phyloP scores from a whole-genome alignment of 2,329 filamentous ascomycete species.

The Sporothrix globosa region DNA sequence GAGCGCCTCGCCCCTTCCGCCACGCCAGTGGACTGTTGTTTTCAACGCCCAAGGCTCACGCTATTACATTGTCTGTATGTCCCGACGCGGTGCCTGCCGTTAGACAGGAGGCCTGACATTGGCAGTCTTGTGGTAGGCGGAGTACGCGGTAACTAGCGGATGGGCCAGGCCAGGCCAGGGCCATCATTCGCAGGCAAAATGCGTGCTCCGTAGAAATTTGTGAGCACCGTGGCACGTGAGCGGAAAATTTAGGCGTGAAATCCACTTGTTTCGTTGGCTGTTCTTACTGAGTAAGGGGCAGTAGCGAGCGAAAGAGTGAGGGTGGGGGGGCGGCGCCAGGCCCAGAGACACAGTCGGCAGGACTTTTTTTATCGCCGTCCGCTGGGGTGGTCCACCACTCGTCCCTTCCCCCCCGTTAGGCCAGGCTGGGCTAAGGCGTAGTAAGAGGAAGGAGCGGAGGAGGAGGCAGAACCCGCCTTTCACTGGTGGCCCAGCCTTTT shows the following conservation, averaged over 20 bases:
- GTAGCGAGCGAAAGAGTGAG: slow-evolving; percentile 2
- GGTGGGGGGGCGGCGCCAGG: slow-evolving; percentile 3
- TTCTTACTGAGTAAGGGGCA: not conserved
- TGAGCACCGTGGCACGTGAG: slow-evolving; percentile 26
- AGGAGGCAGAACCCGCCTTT: slow-evolving; percentile 29
- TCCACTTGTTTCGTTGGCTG: not conserved
- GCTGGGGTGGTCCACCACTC: slow-evolving; percentile 20
- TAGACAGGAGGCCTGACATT: slow-evolving; percentile 8
- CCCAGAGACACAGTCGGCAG: slow-evolving; percentile 24
- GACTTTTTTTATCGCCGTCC: slow-evolving; percentile 28
- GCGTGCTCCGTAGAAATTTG: slow-evolving; percentile 20
- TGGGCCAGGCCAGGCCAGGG: not conserved
- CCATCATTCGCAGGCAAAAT: slow-evolving; percentile 7
- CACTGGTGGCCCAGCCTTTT: slow-evolving; percentile 24
- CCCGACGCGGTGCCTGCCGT: not conserved
- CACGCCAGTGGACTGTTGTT: not conserved
- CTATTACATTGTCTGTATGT: not conserved
- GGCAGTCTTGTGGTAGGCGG: not conserved
- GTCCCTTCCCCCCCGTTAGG: slow-evolving; percentile 14
- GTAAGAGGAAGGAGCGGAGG: slow-evolving; percentile 27
- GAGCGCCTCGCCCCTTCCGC: not conserved
- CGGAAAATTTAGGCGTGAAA: not conserved
- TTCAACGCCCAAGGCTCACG: no score
- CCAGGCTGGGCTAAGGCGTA: slow-evolving; percentile 23
- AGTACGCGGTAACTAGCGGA: slow-evolving; percentile 19